Percentiles rank a stretch among this genome's conserved stretches.
phyloP scores from a whole-genome alignment of 2,329 filamentous ascomycete genomes.

The Colletotrichum sp. region DNA sequence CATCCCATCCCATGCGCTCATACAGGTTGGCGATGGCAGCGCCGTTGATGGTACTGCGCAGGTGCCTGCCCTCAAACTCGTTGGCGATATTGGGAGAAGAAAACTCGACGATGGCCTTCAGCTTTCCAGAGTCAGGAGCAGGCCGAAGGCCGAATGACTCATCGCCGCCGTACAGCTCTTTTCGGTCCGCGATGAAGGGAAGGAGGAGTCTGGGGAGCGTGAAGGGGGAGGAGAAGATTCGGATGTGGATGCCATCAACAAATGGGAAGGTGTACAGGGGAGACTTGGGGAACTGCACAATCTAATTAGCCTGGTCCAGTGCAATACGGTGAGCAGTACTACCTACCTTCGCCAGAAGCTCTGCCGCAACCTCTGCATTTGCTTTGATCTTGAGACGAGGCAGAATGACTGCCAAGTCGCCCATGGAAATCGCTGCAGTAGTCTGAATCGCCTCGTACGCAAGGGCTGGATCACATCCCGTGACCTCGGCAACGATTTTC shows the following conservation, averaged over 20 bases:
- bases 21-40: conserved; percentile 76
- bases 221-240: conserved; percentile 69
- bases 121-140: conserved; percentile 41
- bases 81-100: conserved; percentile 80
- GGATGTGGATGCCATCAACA: conserved; percentile 63
- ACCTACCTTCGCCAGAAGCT: neutral
- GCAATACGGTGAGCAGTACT: rapidly evolving
- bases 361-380: conserved; percentile 7
- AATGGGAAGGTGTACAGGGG: conserved; percentile 62
- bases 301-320: neutral
- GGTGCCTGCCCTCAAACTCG: conserved; percentile 76
- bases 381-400: conserved; percentile 32
- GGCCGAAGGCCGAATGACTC: conserved; percentile 57
- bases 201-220: conserved; percentile 63
- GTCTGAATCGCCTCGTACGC: conserved; percentile 35
- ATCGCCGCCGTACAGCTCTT: conserved; percentile 64
- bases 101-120: conserved; percentile 71
- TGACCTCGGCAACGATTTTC: conserved; percentile 21
- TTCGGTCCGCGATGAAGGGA: conserved; percentile 62
- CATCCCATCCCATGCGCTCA: conserved; percentile 72
- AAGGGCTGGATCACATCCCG: conserved; percentile 24
- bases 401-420: conserved; percentile 34
- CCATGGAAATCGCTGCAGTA: conserved; percentile 28
- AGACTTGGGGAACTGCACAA: conserved; percentile 57
- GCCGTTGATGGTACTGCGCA: conserved; percentile 79